Evolutionary conservation across 768 basidiomycete genomes (phyloP).

Genomic region (Dacryopinax primogenitus): DNA sequence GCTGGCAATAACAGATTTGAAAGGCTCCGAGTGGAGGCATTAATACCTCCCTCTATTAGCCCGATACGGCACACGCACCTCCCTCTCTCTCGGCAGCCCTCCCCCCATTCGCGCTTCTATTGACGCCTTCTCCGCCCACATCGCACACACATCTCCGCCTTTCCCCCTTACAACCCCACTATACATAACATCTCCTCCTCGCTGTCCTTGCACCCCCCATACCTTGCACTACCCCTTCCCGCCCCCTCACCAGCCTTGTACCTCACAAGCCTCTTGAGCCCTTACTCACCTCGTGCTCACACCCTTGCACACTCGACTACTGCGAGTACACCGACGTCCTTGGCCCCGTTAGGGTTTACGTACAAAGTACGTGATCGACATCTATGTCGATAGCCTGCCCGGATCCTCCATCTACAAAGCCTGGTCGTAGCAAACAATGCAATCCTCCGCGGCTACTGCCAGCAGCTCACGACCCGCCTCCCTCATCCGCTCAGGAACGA

Average conservation of each 20-base stretch:
- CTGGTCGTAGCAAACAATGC: neutral
- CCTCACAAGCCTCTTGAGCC: neutral
- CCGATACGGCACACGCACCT: neutral
- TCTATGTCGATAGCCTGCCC: conserved; percentile 7
- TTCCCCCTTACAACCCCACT: neutral
- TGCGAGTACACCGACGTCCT: neutral
- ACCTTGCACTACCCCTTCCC: neutral
- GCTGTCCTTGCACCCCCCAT: neutral
- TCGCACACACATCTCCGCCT: neutral
- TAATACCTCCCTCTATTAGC: conserved; percentile 7
- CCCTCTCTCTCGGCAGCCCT: neutral
- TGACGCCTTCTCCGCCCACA: conserved; percentile 5
- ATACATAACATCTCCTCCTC: neutral
- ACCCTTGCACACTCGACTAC: neutral
- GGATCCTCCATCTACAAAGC: neutral
- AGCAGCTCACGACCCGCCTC: neutral
- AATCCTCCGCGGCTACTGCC: conserved; percentile 1
- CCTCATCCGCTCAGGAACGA: neutral
- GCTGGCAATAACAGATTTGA: neutral
- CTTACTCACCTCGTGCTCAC: neutral
- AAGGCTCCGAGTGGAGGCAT: conserved; percentile 7
- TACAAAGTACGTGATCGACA: conserved; percentile 7
- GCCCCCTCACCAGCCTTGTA: neutral
- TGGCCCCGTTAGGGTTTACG: conserved; percentile 9
- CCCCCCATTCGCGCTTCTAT: neutral